phyloP scores from a whole-genome alignment of 768 basidiomycete genomes.

The Phlebiopsis flavidoalba region DNA sequence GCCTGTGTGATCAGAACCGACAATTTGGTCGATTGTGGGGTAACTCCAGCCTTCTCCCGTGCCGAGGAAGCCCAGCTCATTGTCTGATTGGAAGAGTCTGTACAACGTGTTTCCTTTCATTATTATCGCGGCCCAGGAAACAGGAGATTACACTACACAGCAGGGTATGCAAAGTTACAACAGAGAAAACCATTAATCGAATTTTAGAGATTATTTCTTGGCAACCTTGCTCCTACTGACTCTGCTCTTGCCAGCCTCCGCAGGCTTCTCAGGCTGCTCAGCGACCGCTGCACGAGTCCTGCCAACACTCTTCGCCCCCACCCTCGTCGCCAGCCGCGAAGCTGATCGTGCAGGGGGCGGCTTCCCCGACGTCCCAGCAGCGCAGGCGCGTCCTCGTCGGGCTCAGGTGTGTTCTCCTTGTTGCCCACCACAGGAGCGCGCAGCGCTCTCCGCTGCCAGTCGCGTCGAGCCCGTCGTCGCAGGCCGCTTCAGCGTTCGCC shows the following conservation, averaged over 20 bases:
- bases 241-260: not conserved
- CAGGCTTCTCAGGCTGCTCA: slow-evolving; percentile 1
- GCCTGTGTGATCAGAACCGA: not conserved
- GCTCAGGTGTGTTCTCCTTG: slow-evolving; percentile 33
- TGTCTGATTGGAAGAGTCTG: too few species aligned
- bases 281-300: slow-evolving; percentile 2
- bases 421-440: slow-evolving; percentile 15
- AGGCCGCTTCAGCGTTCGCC: slow-evolving; percentile 2
- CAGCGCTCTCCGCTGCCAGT: not conserved
- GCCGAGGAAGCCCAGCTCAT: not conserved
- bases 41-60: not conserved
- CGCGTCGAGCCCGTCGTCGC: not conserved
- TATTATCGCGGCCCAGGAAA: not conserved
- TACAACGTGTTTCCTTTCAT: not conserved
- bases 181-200: too few species aligned
- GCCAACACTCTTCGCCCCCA: not conserved
- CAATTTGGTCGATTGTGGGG: not conserved
- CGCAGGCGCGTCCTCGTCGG: slow-evolving; percentile 9
- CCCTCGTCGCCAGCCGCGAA: not conserved
- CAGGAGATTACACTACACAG: too few species aligned
- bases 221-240: slow-evolving; percentile 3
- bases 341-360: not conserved
- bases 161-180: too few species aligned
- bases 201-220: not conserved
- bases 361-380: not conserved